Percentiles rank a stretch among this genome's conserved stretches.
These are phyloP conservation scores for Suillus tomentosus DNA, from an alignment of 768 basidiomycete genomes.

Conservation along the genomic window DNA sequence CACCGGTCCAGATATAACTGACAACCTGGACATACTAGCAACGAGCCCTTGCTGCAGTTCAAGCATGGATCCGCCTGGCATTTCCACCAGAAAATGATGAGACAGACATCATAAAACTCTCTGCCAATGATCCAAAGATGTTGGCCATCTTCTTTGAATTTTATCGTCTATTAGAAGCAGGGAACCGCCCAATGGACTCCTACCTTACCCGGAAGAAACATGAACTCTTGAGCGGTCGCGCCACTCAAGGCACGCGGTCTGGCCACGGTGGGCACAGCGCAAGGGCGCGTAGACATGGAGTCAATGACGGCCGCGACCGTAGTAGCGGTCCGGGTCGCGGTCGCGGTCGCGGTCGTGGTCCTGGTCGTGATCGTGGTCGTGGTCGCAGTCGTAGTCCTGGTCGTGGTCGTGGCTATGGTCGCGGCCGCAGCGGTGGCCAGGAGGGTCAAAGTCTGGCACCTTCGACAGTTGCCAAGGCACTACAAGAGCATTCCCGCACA, in stretches of 20 bases:
- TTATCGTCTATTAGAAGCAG: constrained; percentile 3
- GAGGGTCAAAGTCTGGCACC: no score
- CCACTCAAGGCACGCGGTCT: background rate
- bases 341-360: background rate
- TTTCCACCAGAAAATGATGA: constrained; percentile 8
- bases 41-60: constrained; percentile 18
- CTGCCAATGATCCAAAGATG: constrained; percentile 8
- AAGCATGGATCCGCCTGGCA: constrained; percentile 18
- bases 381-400: background rate
- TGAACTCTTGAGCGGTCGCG: background rate
- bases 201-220: background rate
- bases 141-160: constrained; percentile 25
- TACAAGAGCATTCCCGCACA: background rate
- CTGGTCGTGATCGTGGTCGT: background rate
- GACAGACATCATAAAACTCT: constrained; percentile 9
- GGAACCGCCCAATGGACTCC: no score
- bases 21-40: background rate
- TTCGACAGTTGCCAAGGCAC: no score
- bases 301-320: background rate
- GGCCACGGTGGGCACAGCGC: background rate
- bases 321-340: background rate
- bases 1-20: background rate
- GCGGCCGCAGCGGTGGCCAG: background rate
- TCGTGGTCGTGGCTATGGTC: no score
- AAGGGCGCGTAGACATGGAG: background rate